A percentile compares a stretch with the other conserved stretches of the same genome.
These are phyloP conservation scores for Hymenoscyphus scutula DNA, from an alignment of 2,329 filamentous ascomycete genomes.

Conservation along the genomic window DNA sequence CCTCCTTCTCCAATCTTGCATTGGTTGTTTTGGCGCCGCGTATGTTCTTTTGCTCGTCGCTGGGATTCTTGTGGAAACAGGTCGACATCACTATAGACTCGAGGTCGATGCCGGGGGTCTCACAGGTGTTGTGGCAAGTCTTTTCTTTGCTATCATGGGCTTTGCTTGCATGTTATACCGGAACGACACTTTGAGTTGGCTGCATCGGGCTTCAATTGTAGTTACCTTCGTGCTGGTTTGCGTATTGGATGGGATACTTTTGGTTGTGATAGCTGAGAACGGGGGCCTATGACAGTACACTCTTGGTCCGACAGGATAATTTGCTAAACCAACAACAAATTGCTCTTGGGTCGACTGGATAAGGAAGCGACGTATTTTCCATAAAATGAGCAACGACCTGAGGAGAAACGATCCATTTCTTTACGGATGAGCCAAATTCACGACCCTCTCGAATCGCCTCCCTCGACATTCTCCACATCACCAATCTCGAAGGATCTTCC, in stretches of 20 bases:
- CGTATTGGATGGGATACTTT: conserved; percentile 49
- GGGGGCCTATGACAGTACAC: conserved; percentile 3
- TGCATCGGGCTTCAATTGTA: conserved; percentile 46
- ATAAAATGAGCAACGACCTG: neutral
- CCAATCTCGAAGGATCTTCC: neutral
- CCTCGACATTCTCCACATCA: too few species aligned
- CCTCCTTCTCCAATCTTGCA: conserved; percentile 52
- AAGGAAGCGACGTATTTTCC: neutral
- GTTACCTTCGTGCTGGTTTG: conserved; percentile 46
- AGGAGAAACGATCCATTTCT: neutral
- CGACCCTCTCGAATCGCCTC: neutral
- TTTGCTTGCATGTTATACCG: conserved; percentile 58
- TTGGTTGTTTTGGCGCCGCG: conserved; percentile 56
- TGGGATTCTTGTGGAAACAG: conserved; percentile 63
- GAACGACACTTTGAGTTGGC: conserved; percentile 42
- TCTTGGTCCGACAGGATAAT: neutral
- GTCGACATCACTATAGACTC: conserved; percentile 62
- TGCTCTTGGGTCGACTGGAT: neutral
- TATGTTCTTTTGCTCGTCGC: conserved; percentile 64
- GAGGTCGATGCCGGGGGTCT: conserved; percentile 73
- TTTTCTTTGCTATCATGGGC: conserved; percentile 61
- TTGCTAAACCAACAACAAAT: neutral
- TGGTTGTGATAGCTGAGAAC: conserved; percentile 50
- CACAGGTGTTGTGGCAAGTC: conserved; percentile 64
- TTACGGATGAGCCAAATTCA: neutral